Base-by-base conservation (phyloP, 2,329 filamentous ascomycete genomes). In the Aureobasidium mangrovei region DNA sequence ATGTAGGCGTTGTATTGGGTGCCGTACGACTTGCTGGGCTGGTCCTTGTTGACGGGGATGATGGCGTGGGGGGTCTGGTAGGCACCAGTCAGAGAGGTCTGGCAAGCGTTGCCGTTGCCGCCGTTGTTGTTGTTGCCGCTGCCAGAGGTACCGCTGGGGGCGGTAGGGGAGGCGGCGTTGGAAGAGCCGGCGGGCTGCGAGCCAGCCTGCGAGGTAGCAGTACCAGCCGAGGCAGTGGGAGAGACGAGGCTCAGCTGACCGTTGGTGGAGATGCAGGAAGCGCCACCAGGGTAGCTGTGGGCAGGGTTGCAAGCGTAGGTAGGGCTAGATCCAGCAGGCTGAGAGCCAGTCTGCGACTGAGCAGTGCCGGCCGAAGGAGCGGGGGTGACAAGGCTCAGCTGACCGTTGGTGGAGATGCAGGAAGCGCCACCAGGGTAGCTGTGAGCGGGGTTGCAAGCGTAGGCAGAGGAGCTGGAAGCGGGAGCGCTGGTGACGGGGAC, bases 1-100 rank as follows among this genome's bases (percentile, higher is more conserved):
- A 77, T 64, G 10, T 66, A 60, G 18, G 67, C 74, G 36, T 63
- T 65, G 61, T 69, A 72, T 27, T 65, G 62, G 0, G 70, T 69
- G 0, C 74, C 74, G 35, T 68, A 69, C 6, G 69, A 63, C 24
- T 58, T 66, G 56, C 69, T 59, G 0, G 74, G 73, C 24, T 72
- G 43, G 31, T 60, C 44, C 10, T 59, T 63, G 44, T 69, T 66
- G 49, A 73, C 60, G 2, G 69, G 67, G 6, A 71, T 57, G 24
- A 73, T 69, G 51, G 69, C 59, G 44, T 67, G 63, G n/a, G 60
- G 56, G 9, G 61, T 64, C 57, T 71, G 59, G 56, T 69, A 72
- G 28, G 62, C 59, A 32, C 65, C 65, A 10, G 59, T 60, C 31
- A 73, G 63, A 45, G 62, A 53, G 1, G 60, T 62, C 28, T 63